These are phyloP conservation scores for Artemisia argyi DNA, from an alignment of 129 eudicot species.

Conservation along the genomic window DNA sequence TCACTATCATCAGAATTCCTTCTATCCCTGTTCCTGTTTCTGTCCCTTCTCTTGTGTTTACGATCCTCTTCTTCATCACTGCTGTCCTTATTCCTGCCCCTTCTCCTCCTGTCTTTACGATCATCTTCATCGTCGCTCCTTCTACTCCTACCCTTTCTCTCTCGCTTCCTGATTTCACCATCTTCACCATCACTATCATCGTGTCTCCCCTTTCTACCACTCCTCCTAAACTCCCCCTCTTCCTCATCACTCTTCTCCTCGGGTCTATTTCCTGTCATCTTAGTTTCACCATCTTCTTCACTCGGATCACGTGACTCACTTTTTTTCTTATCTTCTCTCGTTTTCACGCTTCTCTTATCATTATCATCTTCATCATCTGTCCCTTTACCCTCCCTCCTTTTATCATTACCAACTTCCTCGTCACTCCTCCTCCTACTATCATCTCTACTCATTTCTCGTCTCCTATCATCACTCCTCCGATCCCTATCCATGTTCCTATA, in stretches of 20 bases:
- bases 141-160: constrained; percentile 19
- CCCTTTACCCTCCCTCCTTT: constrained; percentile 3
- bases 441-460: constrained; percentile 17
- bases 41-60: not conserved
- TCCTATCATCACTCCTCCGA: constrained; percentile 17
- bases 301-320: constrained; percentile 3
- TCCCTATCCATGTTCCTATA: constrained; percentile 8
- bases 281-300: constrained; percentile 33
- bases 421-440: constrained; percentile 29
- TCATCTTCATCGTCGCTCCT: constrained; percentile 42
- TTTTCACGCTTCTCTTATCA: constrained; percentile 16
- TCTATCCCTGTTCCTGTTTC: constrained; percentile 15
- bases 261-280: constrained; percentile 9
- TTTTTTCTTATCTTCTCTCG: constrained; percentile 5
- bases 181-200: constrained; percentile 36
- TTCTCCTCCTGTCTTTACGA: constrained; percentile 28
- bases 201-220: constrained; percentile 18
- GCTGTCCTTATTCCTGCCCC: not conserved
- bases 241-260: constrained; percentile 23
- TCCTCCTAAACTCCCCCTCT: constrained; percentile 20
- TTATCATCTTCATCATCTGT: constrained; percentile 11
- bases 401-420: constrained; percentile 6
- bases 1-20: constrained; percentile 15
- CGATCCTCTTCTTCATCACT: constrained; percentile 17
- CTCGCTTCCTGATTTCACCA: constrained; percentile 23